phyloP scores from a whole-genome alignment of 225 moss, liverwort and hornwort species.

The Ulota crispa region DNA sequence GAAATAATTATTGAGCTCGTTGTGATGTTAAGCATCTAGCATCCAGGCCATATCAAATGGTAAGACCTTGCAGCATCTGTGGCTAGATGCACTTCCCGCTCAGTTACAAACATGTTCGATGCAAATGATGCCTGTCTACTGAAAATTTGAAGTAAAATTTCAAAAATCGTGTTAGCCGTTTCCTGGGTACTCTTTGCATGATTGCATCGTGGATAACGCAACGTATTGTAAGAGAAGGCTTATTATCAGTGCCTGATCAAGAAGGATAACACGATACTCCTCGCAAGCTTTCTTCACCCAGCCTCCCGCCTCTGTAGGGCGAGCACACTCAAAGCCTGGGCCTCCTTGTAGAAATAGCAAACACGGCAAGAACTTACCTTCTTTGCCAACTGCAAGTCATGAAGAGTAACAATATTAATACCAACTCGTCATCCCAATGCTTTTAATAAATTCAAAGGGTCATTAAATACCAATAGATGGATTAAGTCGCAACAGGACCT shows the following conservation, averaged over 20 bases:
- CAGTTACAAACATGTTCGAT: neutral
- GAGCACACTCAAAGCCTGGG: slow-evolving; percentile 85
- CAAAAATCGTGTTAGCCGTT: neutral
- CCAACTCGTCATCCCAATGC: neutral
- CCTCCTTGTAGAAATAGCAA: slow-evolving; percentile 92
- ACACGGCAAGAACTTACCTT: slow-evolving; percentile 72
- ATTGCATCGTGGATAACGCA: neutral
- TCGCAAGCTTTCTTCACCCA: slow-evolving; percentile 96
- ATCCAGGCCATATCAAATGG: slow-evolving; percentile 10
- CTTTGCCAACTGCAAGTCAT: slow-evolving; percentile 74
- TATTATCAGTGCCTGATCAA: slow-evolving; percentile 72
- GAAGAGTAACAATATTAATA: slow-evolving; percentile 6
- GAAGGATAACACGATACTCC: slow-evolving; percentile 85
- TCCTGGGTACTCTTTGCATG: neutral
- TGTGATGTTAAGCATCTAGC: slow-evolving; percentile 6
- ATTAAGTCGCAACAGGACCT: neutral
- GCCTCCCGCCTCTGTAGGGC: slow-evolving; percentile 78
- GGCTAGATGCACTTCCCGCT: neutral
- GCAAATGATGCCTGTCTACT: slow-evolving; percentile 7
- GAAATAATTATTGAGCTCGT: neutral
- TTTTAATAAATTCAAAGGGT: neutral
- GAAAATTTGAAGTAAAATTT: neutral
- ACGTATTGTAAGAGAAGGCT: neutral
- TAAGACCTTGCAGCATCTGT: slow-evolving; percentile 15
- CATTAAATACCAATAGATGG: neutral